Percentiles rank a stretch among this genome's conserved stretches.
phyloP scores from a whole-genome alignment of 2,329 filamentous ascomycete species.

The Cordyceps javanica region DNA sequence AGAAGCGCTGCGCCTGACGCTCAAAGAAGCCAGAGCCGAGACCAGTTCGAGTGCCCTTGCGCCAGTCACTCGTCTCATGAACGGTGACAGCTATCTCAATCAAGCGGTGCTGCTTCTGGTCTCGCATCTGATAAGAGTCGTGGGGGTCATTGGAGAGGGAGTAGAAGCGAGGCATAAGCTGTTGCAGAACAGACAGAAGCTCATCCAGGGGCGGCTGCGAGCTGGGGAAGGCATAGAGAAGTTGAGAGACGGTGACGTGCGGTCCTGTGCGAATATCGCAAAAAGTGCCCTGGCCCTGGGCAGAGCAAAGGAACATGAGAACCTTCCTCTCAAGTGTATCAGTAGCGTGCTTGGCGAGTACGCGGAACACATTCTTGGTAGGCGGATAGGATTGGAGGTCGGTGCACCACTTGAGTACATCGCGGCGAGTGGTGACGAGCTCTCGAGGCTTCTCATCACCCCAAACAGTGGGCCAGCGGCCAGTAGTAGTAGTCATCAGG shows the following conservation, averaged over 20 bases:
- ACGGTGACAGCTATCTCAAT: constrained; percentile 97
- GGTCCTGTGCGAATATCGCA: constrained; percentile 90
- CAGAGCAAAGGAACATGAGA: constrained; percentile 76
- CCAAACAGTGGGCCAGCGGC: constrained; percentile 97
- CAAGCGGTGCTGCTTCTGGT: constrained; percentile 66
- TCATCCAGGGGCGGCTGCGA: constrained; percentile 79
- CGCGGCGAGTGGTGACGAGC: constrained; percentile 82
- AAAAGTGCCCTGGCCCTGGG: constrained; percentile 85
- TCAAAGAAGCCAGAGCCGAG: constrained; percentile 93
- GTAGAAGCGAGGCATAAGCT: constrained; percentile 97
- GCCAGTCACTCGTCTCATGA: constrained; percentile 80
- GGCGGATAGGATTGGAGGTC: constrained; percentile 91
- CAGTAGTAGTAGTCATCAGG: constrained; percentile 68
- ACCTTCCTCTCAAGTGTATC: constrained; percentile 84
- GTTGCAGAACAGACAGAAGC: constrained; percentile 72
- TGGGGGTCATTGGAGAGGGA: constrained; percentile 95
- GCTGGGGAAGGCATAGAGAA: constrained; percentile 88
- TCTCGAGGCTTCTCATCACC: constrained; percentile 81
- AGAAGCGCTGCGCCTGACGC: constrained; percentile 67
- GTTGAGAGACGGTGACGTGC: constrained; percentile 76
- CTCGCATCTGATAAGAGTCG: constrained; percentile 61
- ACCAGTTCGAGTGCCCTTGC: constrained; percentile 65
- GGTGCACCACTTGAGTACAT: constrained; percentile 91
- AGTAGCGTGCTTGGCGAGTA: constrained; percentile 78
- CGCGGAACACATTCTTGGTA: constrained; percentile 76